Evolutionary conservation across 192 early-diverging fungal genomes (phyloP), one percentile per base, ranked within the genome.

Genomic region (Umbelopsis vinacea): DNA sequence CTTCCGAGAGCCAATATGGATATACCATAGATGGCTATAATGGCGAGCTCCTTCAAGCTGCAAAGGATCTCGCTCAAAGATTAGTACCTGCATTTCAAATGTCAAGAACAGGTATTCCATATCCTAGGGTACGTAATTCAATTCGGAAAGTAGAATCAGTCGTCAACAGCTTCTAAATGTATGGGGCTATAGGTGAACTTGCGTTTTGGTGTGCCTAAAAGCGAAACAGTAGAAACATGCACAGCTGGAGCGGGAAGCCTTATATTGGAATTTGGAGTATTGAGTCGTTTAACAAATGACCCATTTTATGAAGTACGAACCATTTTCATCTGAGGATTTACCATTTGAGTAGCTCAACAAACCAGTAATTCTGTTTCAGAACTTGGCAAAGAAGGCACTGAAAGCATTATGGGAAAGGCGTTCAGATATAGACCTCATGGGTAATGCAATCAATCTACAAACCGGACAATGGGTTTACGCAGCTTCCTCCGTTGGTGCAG

Each of bases 161-260:
- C 19, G 3, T 67, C 14, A 11, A 43, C 8, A 43, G 2, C 40
- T 6, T 4, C 6, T 12, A 43, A 7, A 4, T 43, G 29, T 29
- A 29, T 66, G 40, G 17, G 26, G 14, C 9, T 76, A 47, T 68
- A 77, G 77, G 82, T 92, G 19, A 95, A 95, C 78, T 77, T 98
- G 43, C 86, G 85, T 66, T 79, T 82, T 29, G 96, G 97, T 0
- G 91, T 94, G 2, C 71, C 87, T 1, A 52, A 69, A 22, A 78
- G 83, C 6, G 95, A 96, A 70, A 90, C 91, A 0, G 54, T 84
- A 0, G 88, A 88, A 57, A 96, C 94, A 6, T 95, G 92, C 76
- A 82, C 92, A 0, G 95, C 96, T 21, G 95, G 95, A 14, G 93
- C 91, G n/a, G 97, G 96, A 3, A 95, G 94, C 46, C 81, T 98